Base-by-base conservation (phyloP, 208 protist genomes). In the Wallacemonas collosoma region DNA sequence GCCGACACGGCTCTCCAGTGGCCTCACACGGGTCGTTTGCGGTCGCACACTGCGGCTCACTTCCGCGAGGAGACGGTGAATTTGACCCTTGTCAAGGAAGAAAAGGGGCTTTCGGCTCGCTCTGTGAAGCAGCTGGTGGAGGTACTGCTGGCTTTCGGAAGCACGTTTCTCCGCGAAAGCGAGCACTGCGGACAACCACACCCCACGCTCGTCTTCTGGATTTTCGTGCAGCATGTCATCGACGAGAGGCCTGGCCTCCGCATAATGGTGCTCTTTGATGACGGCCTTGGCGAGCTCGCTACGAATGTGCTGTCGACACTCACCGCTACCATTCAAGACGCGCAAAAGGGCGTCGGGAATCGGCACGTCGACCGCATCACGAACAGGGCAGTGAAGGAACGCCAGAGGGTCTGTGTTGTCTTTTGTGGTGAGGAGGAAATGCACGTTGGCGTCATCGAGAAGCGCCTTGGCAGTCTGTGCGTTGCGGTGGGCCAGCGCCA, bases 101-200 rank as follows among this genome's bases (percentile, higher is more conserved):
- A 65, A 3, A 12, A 65, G 60, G 9, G 60, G 60, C 43, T 51
- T 6, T 17, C 1, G 8, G 60, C 60, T 65, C 0, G 60, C 3
- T 6, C 41, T 65, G 6, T n/a, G 60, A 9, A 65, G 60, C 40
- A 65, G 36, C 9, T 36, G 38, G 1, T 65, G 38, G n/a, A 65
- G 38, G 9, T 36, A 15, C 9, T 1, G 26, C 35, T 56, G 51
- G 48, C 65, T 58, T 4, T 6, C 40, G 65, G 5, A 38, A 17
- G 1, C 44, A 17, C 43, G 38, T 9, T 50, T 65, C 43, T 71
- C 70, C 2, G 70, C 75, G 50, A 64, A 75, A 57, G 64, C 63
- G 40, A 80, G 47, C 40, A 80, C 26, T 2, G 75, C 75, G 38
- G 57, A 55, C 8, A 68, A 72, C 75, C 75, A 80, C 54, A 72